These are phyloP conservation scores for Canavalia ensiformis DNA, from an alignment of 306 rosid species.

Conservation along the genomic window DNA sequence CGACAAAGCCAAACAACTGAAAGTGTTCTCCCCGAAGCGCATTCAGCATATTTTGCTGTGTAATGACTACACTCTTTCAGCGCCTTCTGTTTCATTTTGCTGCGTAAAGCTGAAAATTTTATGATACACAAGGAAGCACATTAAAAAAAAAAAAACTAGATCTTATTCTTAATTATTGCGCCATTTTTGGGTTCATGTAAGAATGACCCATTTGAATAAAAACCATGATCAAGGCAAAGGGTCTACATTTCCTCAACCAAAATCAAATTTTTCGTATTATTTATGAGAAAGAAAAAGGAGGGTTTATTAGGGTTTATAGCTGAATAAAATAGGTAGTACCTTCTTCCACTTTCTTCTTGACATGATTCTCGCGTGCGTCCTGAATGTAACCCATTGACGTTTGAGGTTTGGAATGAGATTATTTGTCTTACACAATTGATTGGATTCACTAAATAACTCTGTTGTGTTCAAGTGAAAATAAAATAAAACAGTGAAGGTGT, in stretches of 20 bases:
- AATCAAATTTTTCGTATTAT: neutral
- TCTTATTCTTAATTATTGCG: neutral
- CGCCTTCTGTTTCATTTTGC: slow-evolving; percentile 97
- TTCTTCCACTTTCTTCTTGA: slow-evolving; percentile 98
- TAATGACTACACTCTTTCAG: slow-evolving; percentile 78
- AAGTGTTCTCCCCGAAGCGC: slow-evolving; percentile 81
- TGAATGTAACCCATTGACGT: slow-evolving; percentile 75
- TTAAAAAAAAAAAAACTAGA: neutral
- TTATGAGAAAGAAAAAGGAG: slow-evolving; percentile 5
- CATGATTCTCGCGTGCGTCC: slow-evolving; percentile 95
- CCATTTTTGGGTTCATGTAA: neutral
- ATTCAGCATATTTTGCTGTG: slow-evolving; percentile 83
- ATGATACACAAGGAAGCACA: neutral
- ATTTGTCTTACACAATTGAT: neutral
- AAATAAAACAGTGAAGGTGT: no score
- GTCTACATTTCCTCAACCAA: neutral
- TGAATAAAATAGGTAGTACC: slow-evolving; percentile 51
- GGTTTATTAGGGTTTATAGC: slow-evolving; percentile 45
- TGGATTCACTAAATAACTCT: neutral
- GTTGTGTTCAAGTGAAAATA: neutral
- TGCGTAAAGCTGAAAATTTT: slow-evolving; percentile 71
- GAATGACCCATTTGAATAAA: neutral
- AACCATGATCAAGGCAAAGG: neutral
- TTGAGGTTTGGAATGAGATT: slow-evolving; percentile 13
- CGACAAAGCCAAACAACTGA: slow-evolving; percentile 92